These are phyloP conservation scores for Dactylellina haptotyla DNA, from an alignment of 2,329 filamentous ascomycete species.

Conservation along the genomic window DNA sequence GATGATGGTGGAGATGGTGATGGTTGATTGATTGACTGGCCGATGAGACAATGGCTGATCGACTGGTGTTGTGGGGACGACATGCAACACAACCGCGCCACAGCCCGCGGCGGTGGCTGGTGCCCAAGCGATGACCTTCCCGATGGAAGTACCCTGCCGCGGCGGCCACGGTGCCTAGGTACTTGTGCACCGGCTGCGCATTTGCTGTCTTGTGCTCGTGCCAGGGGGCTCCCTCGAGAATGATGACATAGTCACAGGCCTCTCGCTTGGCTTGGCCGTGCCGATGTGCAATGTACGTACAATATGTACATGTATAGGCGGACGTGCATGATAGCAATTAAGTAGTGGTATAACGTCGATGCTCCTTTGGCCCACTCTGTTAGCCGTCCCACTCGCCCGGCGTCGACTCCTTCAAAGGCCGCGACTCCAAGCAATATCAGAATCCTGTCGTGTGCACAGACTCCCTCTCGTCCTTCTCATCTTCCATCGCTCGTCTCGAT, in stretches of 20 bases:
- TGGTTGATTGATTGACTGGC: background rate
- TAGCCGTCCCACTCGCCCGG: background rate
- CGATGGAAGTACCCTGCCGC: conserved; percentile 20
- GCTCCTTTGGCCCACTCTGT: no score
- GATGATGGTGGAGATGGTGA: background rate
- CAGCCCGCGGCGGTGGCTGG: conserved; percentile 16
- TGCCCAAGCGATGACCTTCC: conserved; percentile 14
- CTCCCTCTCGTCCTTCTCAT: background rate
- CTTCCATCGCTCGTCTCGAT: no score
- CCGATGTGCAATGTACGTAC: background rate
- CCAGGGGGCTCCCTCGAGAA: background rate
- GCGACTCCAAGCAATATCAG: background rate
- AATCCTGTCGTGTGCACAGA: no score
- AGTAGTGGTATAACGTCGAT: no score
- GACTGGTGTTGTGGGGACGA: background rate
- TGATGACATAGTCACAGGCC: conserved; percentile 51
- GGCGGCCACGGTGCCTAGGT: conserved; percentile 8
- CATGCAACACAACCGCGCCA: conserved; percentile 1
- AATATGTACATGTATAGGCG: background rate
- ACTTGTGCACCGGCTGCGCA: background rate
- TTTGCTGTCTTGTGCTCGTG: conserved; percentile 12
- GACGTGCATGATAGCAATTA: no score
- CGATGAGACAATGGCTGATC: background rate
- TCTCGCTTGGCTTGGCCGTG: background rate
- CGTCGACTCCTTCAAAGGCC: background rate